Conservation (phyloP, 768 basidiomycete genomes). For the Suillus sp. region DNA sequence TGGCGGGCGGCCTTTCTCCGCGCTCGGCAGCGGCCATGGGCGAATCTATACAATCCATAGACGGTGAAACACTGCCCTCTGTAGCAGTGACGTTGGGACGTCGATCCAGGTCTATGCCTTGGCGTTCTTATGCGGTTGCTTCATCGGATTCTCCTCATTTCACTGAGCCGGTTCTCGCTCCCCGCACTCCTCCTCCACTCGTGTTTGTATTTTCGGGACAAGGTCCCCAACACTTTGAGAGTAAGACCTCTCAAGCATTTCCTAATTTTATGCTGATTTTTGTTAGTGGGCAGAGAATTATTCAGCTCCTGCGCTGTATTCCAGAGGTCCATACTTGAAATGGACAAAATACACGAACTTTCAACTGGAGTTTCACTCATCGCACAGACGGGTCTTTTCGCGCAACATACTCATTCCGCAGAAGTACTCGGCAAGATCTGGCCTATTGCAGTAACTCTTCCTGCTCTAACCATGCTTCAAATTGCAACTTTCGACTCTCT, state of each 20-base stretch:
- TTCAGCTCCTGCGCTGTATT: constrained; percentile 39
- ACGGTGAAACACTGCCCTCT: neutral
- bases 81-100: constrained; percentile 23
- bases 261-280: neutral
- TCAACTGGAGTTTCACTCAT: constrained; percentile 40
- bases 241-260: constrained; percentile 25
- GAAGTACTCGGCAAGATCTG: constrained; percentile 20
- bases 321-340: constrained; percentile 38
- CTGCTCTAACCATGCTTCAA: constrained; percentile 46
- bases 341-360: constrained; percentile 37
- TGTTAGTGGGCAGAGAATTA: constrained; percentile 40
- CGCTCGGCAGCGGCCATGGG: constrained; percentile 25
- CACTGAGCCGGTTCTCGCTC: constrained; percentile 30
- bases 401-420: constrained; percentile 13
- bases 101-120: constrained; percentile 36
- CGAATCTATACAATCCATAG: neutral
- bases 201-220: constrained; percentile 44
- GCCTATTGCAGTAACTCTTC: constrained; percentile 42
- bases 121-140: constrained; percentile 30
- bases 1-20: constrained; percentile 42
- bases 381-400: constrained; percentile 40
- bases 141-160: constrained; percentile 19
- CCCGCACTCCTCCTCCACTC: constrained; percentile 32
- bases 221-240: constrained; percentile 41
- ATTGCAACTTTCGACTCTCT: constrained; percentile 48